Evolutionary conservation across 352 stramenopile genomes (phyloP).

Genomic region (Globisporangium alternatum): DNA sequence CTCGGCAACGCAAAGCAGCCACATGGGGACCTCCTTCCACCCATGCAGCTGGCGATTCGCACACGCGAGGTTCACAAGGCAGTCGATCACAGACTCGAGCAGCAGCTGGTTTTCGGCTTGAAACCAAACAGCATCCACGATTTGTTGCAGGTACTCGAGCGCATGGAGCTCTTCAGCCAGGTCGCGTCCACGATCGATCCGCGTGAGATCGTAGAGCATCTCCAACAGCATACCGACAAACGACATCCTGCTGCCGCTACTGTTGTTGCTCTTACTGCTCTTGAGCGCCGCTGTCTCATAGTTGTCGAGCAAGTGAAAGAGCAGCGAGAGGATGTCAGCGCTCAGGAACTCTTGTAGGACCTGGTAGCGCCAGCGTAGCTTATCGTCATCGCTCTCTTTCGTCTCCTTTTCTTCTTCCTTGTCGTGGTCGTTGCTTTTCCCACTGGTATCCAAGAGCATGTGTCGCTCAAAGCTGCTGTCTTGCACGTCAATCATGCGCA

Average conservation of each 20-base stretch:
- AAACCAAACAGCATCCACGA: conserved; percentile 25
- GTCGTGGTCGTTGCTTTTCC: neutral
- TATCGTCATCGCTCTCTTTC: neutral
- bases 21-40: conserved; percentile 32
- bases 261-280: neutral
- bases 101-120: conserved; percentile 19
- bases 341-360: conserved; percentile 22
- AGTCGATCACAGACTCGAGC: conserved; percentile 41
- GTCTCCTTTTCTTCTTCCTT: neutral
- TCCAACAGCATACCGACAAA: conserved; percentile 27
- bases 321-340: conserved; percentile 19
- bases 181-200: conserved; percentile 25
- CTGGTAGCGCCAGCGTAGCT: conserved; percentile 3
- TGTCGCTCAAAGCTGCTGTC: conserved; percentile 2
- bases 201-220: conserved; percentile 35
- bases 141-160: conserved; percentile 30
- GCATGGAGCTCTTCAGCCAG: conserved; percentile 26
- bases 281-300: conserved; percentile 4
- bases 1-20: conserved; percentile 29
- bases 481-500: conserved; percentile 11
- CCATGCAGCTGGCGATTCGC: conserved; percentile 23
- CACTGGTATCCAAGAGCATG: neutral
- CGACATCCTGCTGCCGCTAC: neutral
- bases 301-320: conserved; percentile 29
- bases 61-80: conserved; percentile 44